These are phyloP conservation scores for Davidsoniella eucalypti DNA, from an alignment of 2,329 filamentous ascomycete species.

Conservation along the genomic window DNA sequence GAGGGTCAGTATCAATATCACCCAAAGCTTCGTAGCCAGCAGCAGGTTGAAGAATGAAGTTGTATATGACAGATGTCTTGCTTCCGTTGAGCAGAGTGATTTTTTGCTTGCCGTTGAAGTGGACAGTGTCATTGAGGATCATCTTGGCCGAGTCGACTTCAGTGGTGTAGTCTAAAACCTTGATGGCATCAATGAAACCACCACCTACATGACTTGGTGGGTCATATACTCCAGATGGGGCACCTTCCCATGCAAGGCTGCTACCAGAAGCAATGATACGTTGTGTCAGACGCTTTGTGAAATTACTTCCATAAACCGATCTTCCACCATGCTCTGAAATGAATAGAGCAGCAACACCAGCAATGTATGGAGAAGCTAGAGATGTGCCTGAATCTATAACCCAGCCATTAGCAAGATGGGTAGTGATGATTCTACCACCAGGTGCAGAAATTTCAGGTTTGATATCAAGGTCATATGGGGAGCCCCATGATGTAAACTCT, in stretches of 20 bases:
- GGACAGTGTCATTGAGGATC: constrained; percentile 31
- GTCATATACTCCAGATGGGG: constrained; percentile 17
- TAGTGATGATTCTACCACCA: constrained; percentile 33
- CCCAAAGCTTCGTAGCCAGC: constrained; percentile 25
- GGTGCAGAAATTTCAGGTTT: constrained; percentile 35
- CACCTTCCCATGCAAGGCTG: constrained; percentile 7
- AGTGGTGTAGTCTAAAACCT: constrained; percentile 26
- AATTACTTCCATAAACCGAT: constrained; percentile 11
- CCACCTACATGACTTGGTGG: constrained; percentile 25
- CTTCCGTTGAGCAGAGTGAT: constrained; percentile 28
- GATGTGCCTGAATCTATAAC: constrained; percentile 36
- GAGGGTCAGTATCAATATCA: background rate
- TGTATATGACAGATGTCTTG: constrained; percentile 24
- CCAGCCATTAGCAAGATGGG: constrained; percentile 25
- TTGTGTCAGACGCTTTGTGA: background rate
- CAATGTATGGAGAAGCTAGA: constrained; percentile 38
- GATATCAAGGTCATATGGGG: constrained; percentile 29
- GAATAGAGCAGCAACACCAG: constrained; percentile 31
- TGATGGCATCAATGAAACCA: constrained; percentile 30
- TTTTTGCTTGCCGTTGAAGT: constrained; percentile 23
- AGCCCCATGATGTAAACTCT: background rate
- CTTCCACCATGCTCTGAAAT: constrained; percentile 27
- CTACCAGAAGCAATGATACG: constrained; percentile 8
- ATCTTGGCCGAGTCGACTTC: constrained; percentile 26
- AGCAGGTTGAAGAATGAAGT: constrained; percentile 24